Conservation (phyloP, 495 filamentous ascomycete genomes). For the Parathielavia appendiculata region DNA sequence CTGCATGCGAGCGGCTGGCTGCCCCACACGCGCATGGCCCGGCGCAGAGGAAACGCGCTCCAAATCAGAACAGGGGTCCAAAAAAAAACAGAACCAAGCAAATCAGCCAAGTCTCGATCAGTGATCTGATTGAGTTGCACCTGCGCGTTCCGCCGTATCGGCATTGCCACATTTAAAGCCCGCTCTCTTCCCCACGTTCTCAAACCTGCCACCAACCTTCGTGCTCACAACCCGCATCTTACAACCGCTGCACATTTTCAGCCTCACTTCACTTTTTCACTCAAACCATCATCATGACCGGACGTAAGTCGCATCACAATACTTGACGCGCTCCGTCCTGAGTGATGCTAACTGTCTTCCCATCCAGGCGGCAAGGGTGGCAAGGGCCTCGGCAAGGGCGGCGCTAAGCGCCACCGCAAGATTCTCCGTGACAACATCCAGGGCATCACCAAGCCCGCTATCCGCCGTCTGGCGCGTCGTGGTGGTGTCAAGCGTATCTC, state of each 20-base stretch:
- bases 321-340: conserved; percentile 14
- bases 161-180: conserved; percentile 41
- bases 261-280: conserved; percentile 35
- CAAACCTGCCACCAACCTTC: conserved; percentile 26
- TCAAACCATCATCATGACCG: conserved; percentile 66
- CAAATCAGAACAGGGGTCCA: conserved; percentile 17
- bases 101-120: conserved; percentile 30
- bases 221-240: conserved; percentile 12
- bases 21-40: conserved; percentile 11
- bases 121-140: conserved; percentile 41
- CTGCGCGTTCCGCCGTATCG: conserved; percentile 26
- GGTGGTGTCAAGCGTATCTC: conserved; percentile 99
- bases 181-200: conserved; percentile 44
- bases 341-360: conserved; percentile 26
- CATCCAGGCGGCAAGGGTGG: conserved; percentile 78
- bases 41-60: conserved; percentile 13
- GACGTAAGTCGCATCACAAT: conserved; percentile 67
- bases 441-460: conserved; percentile 99
- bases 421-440: conserved; percentile 99
- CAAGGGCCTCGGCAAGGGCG: conserved; percentile 86
- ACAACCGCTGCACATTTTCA: conserved; percentile 33
- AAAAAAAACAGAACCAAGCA: conserved; percentile 27
- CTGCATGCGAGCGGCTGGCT: background rate
- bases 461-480: conserved; percentile 99
- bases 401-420: conserved; percentile 95